Evolutionary conservation across 2,329 filamentous ascomycete genomes (phyloP).

Genomic region (Trichoderma sp.): DNA sequence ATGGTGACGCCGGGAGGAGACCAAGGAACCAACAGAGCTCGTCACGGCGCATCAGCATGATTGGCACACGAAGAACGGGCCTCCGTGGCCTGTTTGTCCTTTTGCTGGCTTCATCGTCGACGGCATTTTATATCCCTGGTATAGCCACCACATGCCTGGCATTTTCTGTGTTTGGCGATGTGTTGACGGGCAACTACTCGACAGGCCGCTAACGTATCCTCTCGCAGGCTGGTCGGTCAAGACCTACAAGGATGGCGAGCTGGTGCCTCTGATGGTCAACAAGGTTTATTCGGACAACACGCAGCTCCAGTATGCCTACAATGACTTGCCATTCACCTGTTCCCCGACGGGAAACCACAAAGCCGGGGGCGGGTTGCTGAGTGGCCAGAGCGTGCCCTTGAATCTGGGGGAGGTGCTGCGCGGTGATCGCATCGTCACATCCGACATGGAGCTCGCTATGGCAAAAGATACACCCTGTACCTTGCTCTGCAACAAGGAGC

Average conservation of each 20-base stretch:
- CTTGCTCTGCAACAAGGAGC: conserved; percentile 69
- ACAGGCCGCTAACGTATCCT: conserved; percentile 23
- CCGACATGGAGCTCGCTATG: conserved; percentile 81
- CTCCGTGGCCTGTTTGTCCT: conserved; percentile 49
- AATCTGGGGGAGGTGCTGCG: conserved; percentile 87
- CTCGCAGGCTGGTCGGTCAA: conserved; percentile 74
- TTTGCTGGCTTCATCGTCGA: conserved; percentile 41
- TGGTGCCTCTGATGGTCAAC: conserved; percentile 84
- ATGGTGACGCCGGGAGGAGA: not conserved
- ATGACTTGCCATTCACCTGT: conserved; percentile 84
- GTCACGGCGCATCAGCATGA: conserved; percentile 30
- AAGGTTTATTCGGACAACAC: conserved; percentile 90
- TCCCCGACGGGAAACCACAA: conserved; percentile 70
- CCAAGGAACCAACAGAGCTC: conserved; percentile 1
- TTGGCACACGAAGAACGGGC: conserved; percentile 38
- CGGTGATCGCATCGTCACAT: conserved; percentile 81
- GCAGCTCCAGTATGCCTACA: conserved; percentile 89
- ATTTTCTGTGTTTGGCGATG: not conserved
- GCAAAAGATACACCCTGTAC: conserved; percentile 72
- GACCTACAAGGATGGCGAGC: conserved; percentile 74
- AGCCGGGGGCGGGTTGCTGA: conserved; percentile 68
- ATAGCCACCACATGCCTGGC: conserved; percentile 37
- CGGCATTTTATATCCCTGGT: conserved; percentile 88
- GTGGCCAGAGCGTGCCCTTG: conserved; percentile 75
- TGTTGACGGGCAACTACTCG: conserved; percentile 19